A percentile compares a stretch with the other conserved stretches of the same genome.
Conservation (phyloP, 2,329 filamentous ascomycete species). For the Sclerotinia subarctica region DNA sequence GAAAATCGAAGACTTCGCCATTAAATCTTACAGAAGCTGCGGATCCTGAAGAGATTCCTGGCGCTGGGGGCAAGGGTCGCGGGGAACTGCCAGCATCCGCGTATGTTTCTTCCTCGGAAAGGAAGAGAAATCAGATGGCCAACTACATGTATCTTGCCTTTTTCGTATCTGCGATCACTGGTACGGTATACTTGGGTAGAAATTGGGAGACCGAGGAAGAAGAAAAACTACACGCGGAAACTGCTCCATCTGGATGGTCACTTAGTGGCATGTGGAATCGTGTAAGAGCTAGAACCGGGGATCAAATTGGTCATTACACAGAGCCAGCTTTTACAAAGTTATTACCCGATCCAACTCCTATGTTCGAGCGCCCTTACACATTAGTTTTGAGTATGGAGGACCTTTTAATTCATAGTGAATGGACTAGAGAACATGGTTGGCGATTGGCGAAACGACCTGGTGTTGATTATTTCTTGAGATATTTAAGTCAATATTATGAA, state of each 20-base stretch:
- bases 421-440: constrained; percentile 93
- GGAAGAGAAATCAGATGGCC: constrained; percentile 71
- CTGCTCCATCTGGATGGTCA: constrained; percentile 78
- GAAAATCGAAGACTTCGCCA: constrained; percentile 33
- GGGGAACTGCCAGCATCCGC: constrained; percentile 71
- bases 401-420: constrained; percentile 90
- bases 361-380: constrained; percentile 83
- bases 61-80: constrained; percentile 51
- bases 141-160: constrained; percentile 69
- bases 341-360: constrained; percentile 76
- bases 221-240: constrained; percentile 57
- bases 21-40: constrained; percentile 50
- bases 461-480: constrained; percentile 94
- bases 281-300: constrained; percentile 68
- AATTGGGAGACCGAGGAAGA: constrained; percentile 81
- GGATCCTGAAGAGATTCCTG: constrained; percentile 42
- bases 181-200: constrained; percentile 69
- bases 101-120: constrained; percentile 88
- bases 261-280: constrained; percentile 75
- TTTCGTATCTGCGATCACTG: constrained; percentile 51
- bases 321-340: constrained; percentile 94
- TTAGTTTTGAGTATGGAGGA: constrained; percentile 91
- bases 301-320: constrained; percentile 87
- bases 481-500: constrained; percentile 97
- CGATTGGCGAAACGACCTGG: constrained; percentile 91